Conservation (phyloP, 257 asterid genomes). For the Solanum sitiens region DNA sequence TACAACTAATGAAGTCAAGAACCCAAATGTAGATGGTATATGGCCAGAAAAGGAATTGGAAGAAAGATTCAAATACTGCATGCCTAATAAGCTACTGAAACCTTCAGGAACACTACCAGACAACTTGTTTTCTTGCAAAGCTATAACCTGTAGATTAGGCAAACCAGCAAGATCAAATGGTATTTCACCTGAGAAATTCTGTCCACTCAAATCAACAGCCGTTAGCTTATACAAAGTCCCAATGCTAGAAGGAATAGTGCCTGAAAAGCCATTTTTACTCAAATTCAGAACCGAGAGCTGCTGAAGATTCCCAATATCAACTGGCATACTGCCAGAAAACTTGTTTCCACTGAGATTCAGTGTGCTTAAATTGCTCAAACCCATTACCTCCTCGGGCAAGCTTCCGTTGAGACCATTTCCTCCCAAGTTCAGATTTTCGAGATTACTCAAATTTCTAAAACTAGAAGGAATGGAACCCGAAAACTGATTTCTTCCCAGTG, state of each 20-base stretch:
- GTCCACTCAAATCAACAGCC: slow-evolving; percentile 51
- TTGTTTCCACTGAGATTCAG: slow-evolving; percentile 51
- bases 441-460: slow-evolving; percentile 32
- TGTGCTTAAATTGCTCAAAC: slow-evolving; percentile 37
- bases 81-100: slow-evolving; percentile 50
- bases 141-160: slow-evolving; percentile 63
- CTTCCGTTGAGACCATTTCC: slow-evolving; percentile 35
- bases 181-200: slow-evolving; percentile 46
- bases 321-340: slow-evolving; percentile 37
- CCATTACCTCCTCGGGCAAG: slow-evolving; percentile 33
- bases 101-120: slow-evolving; percentile 62
- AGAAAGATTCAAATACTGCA: slow-evolving; percentile 52
- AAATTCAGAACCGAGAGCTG: slow-evolving; percentile 44
- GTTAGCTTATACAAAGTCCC: slow-evolving; percentile 47
- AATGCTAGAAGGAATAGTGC: slow-evolving; percentile 39
- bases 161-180: slow-evolving; percentile 52
- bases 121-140: slow-evolving; percentile 51
- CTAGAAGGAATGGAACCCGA: slow-evolving; percentile 33
- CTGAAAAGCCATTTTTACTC: slow-evolving; percentile 46
- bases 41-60: slow-evolving; percentile 49
- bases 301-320: slow-evolving; percentile 32
- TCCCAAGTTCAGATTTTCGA: slow-evolving; percentile 36
- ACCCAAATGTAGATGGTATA: slow-evolving; percentile 54
- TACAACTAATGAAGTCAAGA: slow-evolving; percentile 47
- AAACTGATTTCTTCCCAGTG: slow-evolving; percentile 43